Evolutionary conservation across 768 basidiomycete species (phyloP), one percentile per base, ranked within the genome.

Genomic region (Gloeophyllum trabeum): DNA sequence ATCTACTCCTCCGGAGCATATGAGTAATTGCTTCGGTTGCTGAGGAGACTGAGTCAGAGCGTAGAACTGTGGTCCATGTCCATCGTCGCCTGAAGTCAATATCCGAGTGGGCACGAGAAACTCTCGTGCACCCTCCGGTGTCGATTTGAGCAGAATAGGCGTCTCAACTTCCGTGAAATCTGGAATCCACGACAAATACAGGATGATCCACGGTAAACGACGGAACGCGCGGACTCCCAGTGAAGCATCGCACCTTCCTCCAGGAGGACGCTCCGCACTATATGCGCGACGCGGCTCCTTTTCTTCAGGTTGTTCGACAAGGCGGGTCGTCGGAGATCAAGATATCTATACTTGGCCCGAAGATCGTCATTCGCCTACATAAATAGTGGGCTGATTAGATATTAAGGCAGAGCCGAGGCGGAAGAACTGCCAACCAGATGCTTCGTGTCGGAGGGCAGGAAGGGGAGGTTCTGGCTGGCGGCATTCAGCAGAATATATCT

Each of bases 121-220:
- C 58, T 97, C 92, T 50, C 92, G 73, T 1, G 92, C 93, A 23
- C 92, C 92, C 65, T 97, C 93, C 18, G 91, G 90, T 2, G 91
- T 85, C 5, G 92, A 94, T 56, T 85, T 81, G 22, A 97, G 72
- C 18, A 97, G 71, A 42, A 91, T 70, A 21, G 93, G 93, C 0
- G 93, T 97, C 60, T 97, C 93, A 24, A 97, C 86, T 58, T 96
- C 93, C 42, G 79, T 69, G 60, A 97, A 97, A 53, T 75, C 93
- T 96, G 43, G 51, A 42, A 52, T 45, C 36, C 38, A 43, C 50
- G 44, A 43, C 26, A 42, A 14, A 21, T 45, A 34, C 42, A 42
- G 36, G 46, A 43, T 42, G 43, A 46, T 42, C 35, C 24, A 44
- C 39, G 39, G 45, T 43, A 42, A 42, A 48, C 32, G 13, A 43